Evolutionary conservation across 225 moss, liverwort and hornwort species (phyloP).

Genomic region (Thuidium tamariscinum): DNA sequence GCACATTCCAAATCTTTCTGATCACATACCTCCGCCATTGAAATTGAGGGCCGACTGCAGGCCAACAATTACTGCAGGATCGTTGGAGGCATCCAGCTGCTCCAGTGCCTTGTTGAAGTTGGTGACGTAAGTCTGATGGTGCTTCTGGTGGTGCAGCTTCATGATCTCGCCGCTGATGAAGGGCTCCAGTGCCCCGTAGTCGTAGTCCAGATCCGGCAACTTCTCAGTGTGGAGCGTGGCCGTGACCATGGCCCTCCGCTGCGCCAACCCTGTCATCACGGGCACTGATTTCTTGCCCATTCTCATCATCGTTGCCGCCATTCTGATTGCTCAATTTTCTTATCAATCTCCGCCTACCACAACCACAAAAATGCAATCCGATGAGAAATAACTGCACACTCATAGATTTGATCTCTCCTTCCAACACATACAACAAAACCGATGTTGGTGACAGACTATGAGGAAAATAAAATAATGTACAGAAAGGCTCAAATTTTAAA

Average conservation of each 20-base stretch:
- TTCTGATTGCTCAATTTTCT: not conserved
- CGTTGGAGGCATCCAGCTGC: slow-evolving; percentile 38
- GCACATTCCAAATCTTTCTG: not conserved
- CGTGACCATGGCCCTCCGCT: slow-evolving; percentile 39
- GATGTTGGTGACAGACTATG: not conserved
- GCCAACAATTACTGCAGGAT: slow-evolving; percentile 44
- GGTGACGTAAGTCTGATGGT: slow-evolving; percentile 92
- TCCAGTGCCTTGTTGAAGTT: slow-evolving; percentile 91
- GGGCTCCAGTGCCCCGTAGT: slow-evolving; percentile 82
- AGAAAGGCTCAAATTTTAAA: not conserved
- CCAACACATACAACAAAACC: not conserved
- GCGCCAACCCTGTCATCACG: slow-evolving; percentile 8
- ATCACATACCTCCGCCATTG: slow-evolving; percentile 76
- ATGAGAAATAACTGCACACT: not conserved
- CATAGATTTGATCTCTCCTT: not conserved
- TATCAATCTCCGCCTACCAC: not conserved
- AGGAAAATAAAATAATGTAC: not conserved
- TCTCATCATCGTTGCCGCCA: slow-evolving; percentile 5
- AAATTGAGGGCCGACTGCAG: slow-evolving; percentile 73
- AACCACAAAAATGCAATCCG: not conserved
- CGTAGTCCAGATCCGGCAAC: slow-evolving; percentile 81
- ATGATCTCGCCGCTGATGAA: slow-evolving; percentile 87
- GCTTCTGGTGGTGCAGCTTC: slow-evolving; percentile 95
- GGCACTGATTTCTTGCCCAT: slow-evolving; percentile 12
- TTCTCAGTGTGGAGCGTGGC: slow-evolving; percentile 28